Evolutionary conservation across 2,329 filamentous ascomycete species (phyloP).

Genomic region (Alternaria atra): DNA sequence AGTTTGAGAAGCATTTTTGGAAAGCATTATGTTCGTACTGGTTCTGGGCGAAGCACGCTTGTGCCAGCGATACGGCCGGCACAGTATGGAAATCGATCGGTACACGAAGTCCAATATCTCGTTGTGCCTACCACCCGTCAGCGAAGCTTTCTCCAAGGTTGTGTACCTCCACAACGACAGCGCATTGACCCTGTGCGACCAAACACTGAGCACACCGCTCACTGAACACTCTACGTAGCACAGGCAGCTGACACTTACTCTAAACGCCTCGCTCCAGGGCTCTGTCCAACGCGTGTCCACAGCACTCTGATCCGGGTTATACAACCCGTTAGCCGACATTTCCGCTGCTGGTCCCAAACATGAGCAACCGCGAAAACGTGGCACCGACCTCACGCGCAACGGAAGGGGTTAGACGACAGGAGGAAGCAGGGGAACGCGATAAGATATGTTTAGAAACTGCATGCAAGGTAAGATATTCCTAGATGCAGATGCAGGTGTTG

Average conservation of each 20-base stretch:
- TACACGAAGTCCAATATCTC: constrained; percentile 67
- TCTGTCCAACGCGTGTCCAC: constrained; percentile 36
- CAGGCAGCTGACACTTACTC: constrained; percentile 31
- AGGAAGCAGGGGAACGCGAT: constrained; percentile 1
- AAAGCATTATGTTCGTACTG: constrained; percentile 63
- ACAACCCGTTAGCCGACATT: constrained; percentile 41
- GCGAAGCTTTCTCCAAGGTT: background rate
- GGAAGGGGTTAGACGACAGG: background rate
- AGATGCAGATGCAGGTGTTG: constrained; percentile 13
- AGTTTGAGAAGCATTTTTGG: constrained; percentile 68
- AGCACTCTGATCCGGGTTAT: constrained; percentile 42
- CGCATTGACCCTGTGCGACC: constrained; percentile 1
- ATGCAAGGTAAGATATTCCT: background rate
- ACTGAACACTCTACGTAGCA: background rate
- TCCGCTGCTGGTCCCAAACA: constrained; percentile 18
- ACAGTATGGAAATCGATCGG: constrained; percentile 70
- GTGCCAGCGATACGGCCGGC: constrained; percentile 64
- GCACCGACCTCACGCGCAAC: constrained; percentile 17
- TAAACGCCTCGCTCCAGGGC: constrained; percentile 45
- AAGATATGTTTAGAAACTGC: constrained; percentile 14
- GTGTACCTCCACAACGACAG: background rate
- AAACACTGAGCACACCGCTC: background rate
- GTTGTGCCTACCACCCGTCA: constrained; percentile 61
- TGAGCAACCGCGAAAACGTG: constrained; percentile 14
- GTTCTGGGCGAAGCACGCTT: constrained; percentile 66